phyloP scores from a whole-genome alignment of 2,329 filamentous ascomycete species.

The Rhynchosporium agropyri region DNA sequence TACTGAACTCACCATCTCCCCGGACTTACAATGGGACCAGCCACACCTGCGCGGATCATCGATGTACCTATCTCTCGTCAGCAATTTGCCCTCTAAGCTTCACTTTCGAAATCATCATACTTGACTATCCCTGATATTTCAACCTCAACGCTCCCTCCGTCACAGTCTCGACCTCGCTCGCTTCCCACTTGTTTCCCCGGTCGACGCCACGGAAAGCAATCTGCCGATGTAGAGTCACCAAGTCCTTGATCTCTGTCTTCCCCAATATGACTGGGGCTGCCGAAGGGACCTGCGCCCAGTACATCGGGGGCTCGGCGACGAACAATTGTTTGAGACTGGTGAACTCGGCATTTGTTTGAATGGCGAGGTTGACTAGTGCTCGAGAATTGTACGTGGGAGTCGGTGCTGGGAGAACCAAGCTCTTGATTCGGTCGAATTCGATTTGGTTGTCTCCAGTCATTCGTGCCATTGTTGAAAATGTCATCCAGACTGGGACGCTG shows the following conservation, averaged over 20 bases:
- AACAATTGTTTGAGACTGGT: neutral
- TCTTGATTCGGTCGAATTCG: neutral
- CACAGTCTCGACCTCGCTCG: neutral
- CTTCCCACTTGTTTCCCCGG: neutral
- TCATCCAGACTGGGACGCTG: neutral
- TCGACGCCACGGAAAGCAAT: neutral
- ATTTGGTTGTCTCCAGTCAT: neutral
- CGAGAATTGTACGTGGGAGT: neutral
- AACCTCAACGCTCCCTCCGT: neutral
- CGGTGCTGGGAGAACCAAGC: neutral
- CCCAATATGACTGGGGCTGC: neutral
- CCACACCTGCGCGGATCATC: neutral
- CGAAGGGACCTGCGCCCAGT: neutral
- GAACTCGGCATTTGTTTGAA: neutral
- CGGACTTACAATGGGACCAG: neutral
- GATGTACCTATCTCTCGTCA: neutral
- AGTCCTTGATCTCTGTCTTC: neutral
- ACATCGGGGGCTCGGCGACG: neutral
- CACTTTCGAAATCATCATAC: too few species aligned
- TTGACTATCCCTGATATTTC: neutral
- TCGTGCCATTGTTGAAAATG: neutral
- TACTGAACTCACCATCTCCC: neutral
- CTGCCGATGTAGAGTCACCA: neutral
- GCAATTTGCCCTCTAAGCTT: neutral
- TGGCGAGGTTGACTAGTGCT: neutral